Conservation (phyloP, 352 stramenopile genomes). For the Hyaloperonospora brassicae region DNA sequence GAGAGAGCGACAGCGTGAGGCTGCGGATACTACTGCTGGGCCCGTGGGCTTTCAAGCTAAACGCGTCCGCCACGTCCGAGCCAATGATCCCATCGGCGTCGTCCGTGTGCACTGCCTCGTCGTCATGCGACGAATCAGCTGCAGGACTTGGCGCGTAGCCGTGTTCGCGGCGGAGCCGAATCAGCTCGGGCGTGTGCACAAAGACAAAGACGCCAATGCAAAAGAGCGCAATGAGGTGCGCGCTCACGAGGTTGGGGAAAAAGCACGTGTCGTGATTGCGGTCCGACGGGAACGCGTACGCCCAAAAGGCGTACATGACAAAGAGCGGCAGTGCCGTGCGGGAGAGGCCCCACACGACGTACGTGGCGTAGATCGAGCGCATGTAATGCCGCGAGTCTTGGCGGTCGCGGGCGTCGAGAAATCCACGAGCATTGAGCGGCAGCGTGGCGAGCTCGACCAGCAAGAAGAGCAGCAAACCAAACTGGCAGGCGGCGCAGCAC, state of each 20-base stretch:
- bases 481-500: conserved; percentile 69
- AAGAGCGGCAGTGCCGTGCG: conserved; percentile 69
- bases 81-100: conserved; percentile 17
- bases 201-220: conserved; percentile 79
- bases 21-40: conserved; percentile 27
- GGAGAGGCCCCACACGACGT: conserved; percentile 65
- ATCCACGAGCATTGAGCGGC: conserved; percentile 63
- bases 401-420: conserved; percentile 60
- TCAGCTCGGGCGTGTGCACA: conserved; percentile 69
- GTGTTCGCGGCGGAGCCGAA: conserved; percentile 27
- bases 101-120: conserved; percentile 15
- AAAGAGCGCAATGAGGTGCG: conserved; percentile 73
- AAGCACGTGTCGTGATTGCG: conserved; percentile 71
- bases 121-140: conserved; percentile 6
- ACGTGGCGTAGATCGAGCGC: conserved; percentile 66
- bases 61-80: conserved; percentile 20
- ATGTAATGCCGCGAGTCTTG: conserved; percentile 58
- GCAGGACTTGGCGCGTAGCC: conserved; percentile 14
- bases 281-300: conserved; percentile 57
- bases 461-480: conserved; percentile 66
- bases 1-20: conserved; percentile 39
- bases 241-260: conserved; percentile 65
- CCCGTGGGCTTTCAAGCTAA: conserved; percentile 19
- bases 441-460: conserved; percentile 76
- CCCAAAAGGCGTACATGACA: conserved; percentile 68